Evolutionary conservation across 164 flowering plant species (phyloP).

Genomic region (Vitis labrusca): DNA sequence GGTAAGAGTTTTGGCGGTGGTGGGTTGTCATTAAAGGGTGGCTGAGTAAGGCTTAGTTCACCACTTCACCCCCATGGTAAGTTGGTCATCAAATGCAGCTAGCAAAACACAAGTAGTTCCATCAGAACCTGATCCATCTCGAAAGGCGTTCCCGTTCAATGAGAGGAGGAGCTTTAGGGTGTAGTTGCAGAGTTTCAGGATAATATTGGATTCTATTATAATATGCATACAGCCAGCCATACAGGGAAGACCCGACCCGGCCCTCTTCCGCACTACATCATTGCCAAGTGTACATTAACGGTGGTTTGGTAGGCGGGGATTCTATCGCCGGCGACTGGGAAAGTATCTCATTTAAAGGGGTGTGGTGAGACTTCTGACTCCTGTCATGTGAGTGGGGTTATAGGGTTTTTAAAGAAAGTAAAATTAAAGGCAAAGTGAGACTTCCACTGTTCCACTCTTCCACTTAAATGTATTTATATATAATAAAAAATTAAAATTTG

Average conservation of each 20-base stretch:
- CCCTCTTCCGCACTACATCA: background rate
- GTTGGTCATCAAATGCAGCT: slow-evolving; percentile 19
- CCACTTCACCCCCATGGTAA: background rate
- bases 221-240: too few relatives aligned
- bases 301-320: slow-evolving; percentile 13
- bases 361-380: slow-evolving; percentile 48
- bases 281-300: slow-evolving; percentile 1
- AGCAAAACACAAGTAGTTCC: slow-evolving; percentile 22
- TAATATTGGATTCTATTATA: background rate
- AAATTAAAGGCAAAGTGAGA: slow-evolving; percentile 21
- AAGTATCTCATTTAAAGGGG: slow-evolving; percentile 29
- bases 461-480: slow-evolving; percentile 13
- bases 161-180: slow-evolving; percentile 2
- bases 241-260: background rate
- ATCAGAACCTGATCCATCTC: slow-evolving; percentile 50
- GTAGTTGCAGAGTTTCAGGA: slow-evolving; percentile 5
- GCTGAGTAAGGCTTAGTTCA: too few relatives aligned
- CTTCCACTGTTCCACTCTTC: slow-evolving; percentile 1
- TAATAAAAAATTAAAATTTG: background rate
- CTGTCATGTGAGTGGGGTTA: slow-evolving; percentile 49
- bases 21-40: too few relatives aligned
- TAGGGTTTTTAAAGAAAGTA: slow-evolving; percentile 23
- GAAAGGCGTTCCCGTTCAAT: slow-evolving; percentile 39
- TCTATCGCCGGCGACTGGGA: slow-evolving; percentile 17
- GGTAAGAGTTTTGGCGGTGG: too few relatives aligned